Base-by-base conservation (phyloP, 352 stramenopile species). In the Globisporangium takayamanum region DNA sequence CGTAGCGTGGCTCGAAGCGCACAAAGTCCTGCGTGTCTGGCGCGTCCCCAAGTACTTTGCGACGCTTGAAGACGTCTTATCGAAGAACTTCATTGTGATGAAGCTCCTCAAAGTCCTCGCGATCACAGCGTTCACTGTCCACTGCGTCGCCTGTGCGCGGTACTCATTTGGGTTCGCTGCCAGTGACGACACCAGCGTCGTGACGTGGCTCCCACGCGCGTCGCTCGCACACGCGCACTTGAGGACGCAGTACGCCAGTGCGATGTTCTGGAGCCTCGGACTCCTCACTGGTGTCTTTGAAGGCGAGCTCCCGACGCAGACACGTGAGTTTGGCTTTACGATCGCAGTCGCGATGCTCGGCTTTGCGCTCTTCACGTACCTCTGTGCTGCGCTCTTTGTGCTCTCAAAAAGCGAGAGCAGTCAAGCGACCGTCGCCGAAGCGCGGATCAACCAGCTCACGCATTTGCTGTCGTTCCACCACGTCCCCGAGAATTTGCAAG, bases 391-490 rank as follows among this genome's bases (percentile, higher is more conserved):
- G 8, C 68, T 88, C 33, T 87, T 88, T 50, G 79, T 89, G 65
- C 56, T 89, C 15, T 87, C 79, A 8, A 88, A 87, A 62, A 85
- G 77, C 15, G 78, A 92, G 49, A 80, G 71, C 36, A 74, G 72
- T 33, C 64, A 76, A 11, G 59, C 71, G 6, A 62, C 75, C 10
- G 26, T 62, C 14, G 68, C 74, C 0, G 74, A 87, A 22, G 77
- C 81, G 0, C 73, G 76, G 4, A 77, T 91, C 45, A 78, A 86
- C 18, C 81, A 91, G 50, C 66, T 91, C 5, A 76, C 74, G 45
- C 80, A 91, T 39, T 33, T 89, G 1, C 62, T 91, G 11, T 75
- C 61, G 1, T 91, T 88, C 44, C 78, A 89, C 54, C 77, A 67
- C 15, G 78, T 88, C 0, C 81, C 79, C 1, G 71, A 83, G 11